A percentile compares a stretch with the other conserved stretches of the same genome.
Conservation (phyloP, 2,329 filamentous ascomycete genomes). For the Colletotrichum sp. region DNA sequence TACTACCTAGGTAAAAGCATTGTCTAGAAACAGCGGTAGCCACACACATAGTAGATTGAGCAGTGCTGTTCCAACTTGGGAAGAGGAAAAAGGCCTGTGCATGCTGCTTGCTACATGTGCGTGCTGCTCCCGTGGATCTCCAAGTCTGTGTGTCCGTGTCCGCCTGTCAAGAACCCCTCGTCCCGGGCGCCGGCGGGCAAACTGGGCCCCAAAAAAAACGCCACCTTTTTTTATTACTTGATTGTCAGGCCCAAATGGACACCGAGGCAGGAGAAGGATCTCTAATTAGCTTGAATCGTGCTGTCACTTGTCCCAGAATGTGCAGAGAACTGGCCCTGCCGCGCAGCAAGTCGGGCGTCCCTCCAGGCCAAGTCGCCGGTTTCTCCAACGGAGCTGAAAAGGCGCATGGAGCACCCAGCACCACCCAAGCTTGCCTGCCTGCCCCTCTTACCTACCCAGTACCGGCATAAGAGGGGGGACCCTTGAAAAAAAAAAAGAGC, state of each 20-base stretch:
- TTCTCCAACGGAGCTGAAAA: background rate
- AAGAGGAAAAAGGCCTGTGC: background rate
- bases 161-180: constrained; percentile 1
- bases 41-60: background rate
- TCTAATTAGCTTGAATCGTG: background rate
- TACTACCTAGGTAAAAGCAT: background rate
- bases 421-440: background rate
- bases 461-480: constrained; percentile 5
- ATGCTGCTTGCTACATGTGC: background rate
- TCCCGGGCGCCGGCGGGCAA: background rate
- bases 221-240: background rate
- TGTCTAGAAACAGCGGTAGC: background rate
- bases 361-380: background rate
- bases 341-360: background rate
- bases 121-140: background rate
- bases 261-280: background rate
- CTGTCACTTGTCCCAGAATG: background rate
- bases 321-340: background rate
- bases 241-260: background rate
- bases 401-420: background rate
- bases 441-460: background rate
- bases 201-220: background rate
- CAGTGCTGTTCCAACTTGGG: background rate
- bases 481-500: background rate
- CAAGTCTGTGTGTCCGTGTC: background rate